These are phyloP conservation scores for Phytophthora macrochlamydospora DNA, from an alignment of 352 stramenopile species.

Conservation along the genomic window DNA sequence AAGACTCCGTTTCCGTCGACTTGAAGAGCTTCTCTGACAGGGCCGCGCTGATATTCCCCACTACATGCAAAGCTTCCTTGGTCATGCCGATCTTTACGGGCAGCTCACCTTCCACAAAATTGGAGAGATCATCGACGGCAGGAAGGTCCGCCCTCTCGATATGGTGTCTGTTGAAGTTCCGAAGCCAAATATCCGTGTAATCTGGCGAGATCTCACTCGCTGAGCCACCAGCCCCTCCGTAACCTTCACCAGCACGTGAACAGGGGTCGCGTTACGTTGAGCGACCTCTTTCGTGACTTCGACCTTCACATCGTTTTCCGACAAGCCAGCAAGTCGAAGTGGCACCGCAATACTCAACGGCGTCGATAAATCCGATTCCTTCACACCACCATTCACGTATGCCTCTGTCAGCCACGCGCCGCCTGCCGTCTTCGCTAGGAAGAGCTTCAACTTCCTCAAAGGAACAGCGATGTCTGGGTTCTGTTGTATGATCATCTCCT, in stretches of 20 bases:
- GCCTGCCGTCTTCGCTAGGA: not conserved
- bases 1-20: conserved; percentile 22
- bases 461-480: too few species aligned
- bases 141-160: too few species aligned
- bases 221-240: too few species aligned
- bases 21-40: conserved; percentile 21
- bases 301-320: not conserved
- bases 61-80: too few species aligned
- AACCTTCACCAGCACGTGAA: too few species aligned
- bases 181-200: not conserved
- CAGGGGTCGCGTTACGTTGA: too few species aligned
- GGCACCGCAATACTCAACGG: not conserved
- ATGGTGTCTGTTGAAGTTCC: too few species aligned
- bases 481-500: too few species aligned
- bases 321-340: too few species aligned
- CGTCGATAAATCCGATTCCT: not conserved
- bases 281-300: not conserved
- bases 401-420: not conserved
- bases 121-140: not conserved
- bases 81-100: not conserved
- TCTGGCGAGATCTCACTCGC: not conserved
- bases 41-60: not conserved
- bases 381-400: not conserved
- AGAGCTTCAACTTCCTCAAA: too few species aligned
- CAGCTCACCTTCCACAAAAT: not conserved